Percentiles rank a stretch among this genome's conserved stretches.
Conservation (phyloP, 129 eudicot species). For the Artemisia tridentata region DNA sequence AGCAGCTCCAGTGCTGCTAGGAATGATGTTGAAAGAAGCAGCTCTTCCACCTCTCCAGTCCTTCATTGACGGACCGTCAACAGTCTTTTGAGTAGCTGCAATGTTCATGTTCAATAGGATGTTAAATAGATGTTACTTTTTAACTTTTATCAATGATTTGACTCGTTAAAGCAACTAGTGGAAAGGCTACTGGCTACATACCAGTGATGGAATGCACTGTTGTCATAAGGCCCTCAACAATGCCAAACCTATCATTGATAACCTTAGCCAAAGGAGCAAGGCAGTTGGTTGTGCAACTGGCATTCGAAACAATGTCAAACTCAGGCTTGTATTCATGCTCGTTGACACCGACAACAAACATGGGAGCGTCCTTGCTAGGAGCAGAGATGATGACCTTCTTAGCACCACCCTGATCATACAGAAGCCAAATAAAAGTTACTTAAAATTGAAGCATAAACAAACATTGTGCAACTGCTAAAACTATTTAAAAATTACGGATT, state of each 20-base stretch:
- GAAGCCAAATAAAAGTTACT: neutral
- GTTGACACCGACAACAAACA: slow-evolving; percentile 91
- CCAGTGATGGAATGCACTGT: slow-evolving; percentile 39
- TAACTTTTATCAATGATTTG: neutral
- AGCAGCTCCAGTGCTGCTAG: slow-evolving; percentile 89
- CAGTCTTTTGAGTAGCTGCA: slow-evolving; percentile 54
- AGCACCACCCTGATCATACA: slow-evolving; percentile 71
- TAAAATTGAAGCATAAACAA: neutral
- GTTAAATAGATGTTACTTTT: neutral
- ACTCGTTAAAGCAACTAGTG: neutral
- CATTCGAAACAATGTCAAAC: slow-evolving; percentile 75
- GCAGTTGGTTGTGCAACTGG: slow-evolving; percentile 93
- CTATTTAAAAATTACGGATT: neutral
- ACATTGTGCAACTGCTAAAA: slow-evolving; percentile 6
- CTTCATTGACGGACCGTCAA: slow-evolving; percentile 83
- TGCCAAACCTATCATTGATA: slow-evolving; percentile 37
- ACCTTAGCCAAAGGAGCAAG: slow-evolving; percentile 96
- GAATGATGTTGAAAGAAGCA: slow-evolving; percentile 85
- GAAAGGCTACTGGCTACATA: slow-evolving; percentile 16
- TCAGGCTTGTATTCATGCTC: slow-evolving; percentile 82
- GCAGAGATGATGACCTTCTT: slow-evolving; percentile 91
- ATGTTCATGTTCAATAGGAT: slow-evolving; percentile 8
- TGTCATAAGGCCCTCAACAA: slow-evolving; percentile 40
- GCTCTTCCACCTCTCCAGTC: slow-evolving; percentile 96
- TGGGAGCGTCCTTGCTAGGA: slow-evolving; percentile 92